These are phyloP conservation scores for Penicillium lividum DNA, from an alignment of 495 filamentous ascomycete genomes.

Conservation along the genomic window DNA sequence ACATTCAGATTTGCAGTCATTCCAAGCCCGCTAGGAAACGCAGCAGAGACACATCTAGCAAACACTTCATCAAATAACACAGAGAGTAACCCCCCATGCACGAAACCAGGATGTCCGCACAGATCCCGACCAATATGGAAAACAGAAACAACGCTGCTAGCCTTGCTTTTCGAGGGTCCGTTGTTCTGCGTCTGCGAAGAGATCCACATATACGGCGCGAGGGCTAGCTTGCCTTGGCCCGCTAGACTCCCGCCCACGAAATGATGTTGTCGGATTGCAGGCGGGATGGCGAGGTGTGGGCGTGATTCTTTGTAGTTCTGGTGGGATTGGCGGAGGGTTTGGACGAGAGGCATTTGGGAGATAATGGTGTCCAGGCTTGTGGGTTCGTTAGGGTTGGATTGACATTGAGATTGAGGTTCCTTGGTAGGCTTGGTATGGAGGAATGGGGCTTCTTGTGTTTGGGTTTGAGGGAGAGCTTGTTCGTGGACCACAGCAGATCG, in stretches of 20 bases:
- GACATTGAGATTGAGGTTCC: background rate
- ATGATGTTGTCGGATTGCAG: slow-evolving; percentile 31
- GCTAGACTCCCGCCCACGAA: slow-evolving; percentile 54
- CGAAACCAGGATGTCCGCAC: slow-evolving; percentile 43
- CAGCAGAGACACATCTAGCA: slow-evolving; percentile 40
- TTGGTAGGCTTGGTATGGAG: slow-evolving; percentile 1
- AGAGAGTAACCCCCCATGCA: slow-evolving; percentile 42
- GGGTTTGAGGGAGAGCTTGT: slow-evolving; percentile 27
- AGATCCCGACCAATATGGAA: slow-evolving; percentile 42
- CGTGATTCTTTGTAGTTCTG: slow-evolving; percentile 67
- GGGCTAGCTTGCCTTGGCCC: slow-evolving; percentile 69
- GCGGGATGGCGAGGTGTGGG: slow-evolving; percentile 52
- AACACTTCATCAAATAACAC: slow-evolving; percentile 47
- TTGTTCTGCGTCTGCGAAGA: slow-evolving; percentile 5
- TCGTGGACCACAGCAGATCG: slow-evolving; percentile 33
- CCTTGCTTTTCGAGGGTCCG: slow-evolving; percentile 9
- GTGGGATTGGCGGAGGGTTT: slow-evolving; percentile 62
- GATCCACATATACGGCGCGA: slow-evolving; percentile 75
- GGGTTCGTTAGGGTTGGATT: slow-evolving; percentile 1
- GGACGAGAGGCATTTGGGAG: slow-evolving; percentile 66
- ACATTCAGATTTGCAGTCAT: slow-evolving; percentile 67
- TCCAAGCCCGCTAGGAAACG: slow-evolving; percentile 46
- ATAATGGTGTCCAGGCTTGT: slow-evolving; percentile 62
- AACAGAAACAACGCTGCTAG: slow-evolving; percentile 35
- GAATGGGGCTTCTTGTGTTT: slow-evolving; percentile 12